These are phyloP conservation scores for Olyra latifolia DNA, from an alignment of 176 grass and related monocot species.

Conservation along the genomic window DNA sequence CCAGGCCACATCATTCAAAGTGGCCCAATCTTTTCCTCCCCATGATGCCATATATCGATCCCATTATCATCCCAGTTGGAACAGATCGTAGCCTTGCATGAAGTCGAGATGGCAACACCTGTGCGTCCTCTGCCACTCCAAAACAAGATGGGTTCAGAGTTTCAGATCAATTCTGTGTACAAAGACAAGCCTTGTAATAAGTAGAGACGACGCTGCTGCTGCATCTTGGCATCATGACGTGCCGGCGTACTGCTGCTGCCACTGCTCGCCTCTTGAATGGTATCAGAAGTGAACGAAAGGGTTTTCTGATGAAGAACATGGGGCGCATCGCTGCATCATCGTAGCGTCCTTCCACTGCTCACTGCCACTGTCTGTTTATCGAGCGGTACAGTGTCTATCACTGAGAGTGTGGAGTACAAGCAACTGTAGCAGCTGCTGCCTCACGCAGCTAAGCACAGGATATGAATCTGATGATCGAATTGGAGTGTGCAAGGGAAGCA, in stretches of 20 bases:
- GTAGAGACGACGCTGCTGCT: not conserved
- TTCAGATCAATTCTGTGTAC: not conserved
- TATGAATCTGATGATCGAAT: not conserved
- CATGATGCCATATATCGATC: not conserved
- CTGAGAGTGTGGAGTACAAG: not conserved
- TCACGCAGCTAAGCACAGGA: not conserved
- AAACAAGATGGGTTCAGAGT: not conserved
- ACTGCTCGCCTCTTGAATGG: not conserved
- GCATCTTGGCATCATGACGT: too few relatives aligned
- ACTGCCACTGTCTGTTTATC: not conserved
- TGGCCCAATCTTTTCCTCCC: slow-evolving; percentile 13
- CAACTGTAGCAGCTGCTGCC: not conserved
- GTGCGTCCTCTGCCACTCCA: not conserved
- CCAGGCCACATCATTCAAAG: not conserved
- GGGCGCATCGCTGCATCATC: not conserved
- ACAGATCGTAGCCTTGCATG: not conserved
- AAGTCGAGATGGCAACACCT: not conserved
- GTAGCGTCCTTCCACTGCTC: not conserved
- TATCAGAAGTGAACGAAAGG: not conserved
- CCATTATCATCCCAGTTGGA: not conserved
- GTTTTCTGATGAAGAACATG: not conserved
- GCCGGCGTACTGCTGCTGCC: not conserved
- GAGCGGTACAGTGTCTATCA: not conserved
- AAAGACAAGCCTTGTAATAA: not conserved
- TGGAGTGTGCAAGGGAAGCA: not conserved